These are phyloP conservation scores for Saturnispora ahearnii DNA, from an alignment of 805 yeast genomes.

Conservation along the genomic window DNA sequence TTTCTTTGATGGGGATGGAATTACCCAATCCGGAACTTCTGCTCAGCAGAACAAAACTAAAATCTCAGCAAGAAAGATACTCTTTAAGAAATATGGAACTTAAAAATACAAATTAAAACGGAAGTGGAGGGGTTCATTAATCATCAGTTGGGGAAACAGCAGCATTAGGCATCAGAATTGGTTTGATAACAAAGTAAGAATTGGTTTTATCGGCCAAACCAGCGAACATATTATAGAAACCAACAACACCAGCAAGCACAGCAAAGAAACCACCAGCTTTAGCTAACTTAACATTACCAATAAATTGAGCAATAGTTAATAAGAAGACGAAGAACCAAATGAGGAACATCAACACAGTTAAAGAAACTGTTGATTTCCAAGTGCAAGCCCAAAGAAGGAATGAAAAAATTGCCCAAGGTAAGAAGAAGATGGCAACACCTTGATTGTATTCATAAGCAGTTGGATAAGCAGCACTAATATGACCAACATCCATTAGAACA, in stretches of 20 bases:
- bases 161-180: constrained; percentile 39
- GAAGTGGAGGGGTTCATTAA: neutral
- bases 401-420: constrained; percentile 47
- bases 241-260: constrained; percentile 33
- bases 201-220: constrained; percentile 44
- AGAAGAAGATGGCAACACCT: constrained; percentile 39
- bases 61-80: too few relatives aligned
- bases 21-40: too few relatives aligned
- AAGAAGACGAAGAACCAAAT: constrained; percentile 39
- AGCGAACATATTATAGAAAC: constrained; percentile 40
- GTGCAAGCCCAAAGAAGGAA: constrained; percentile 38
- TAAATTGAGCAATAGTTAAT: constrained; percentile 37
- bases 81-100: too few relatives aligned
- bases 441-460: constrained; percentile 31
- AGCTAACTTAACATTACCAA: constrained; percentile 25
- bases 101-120: neutral
- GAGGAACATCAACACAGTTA: constrained; percentile 32
- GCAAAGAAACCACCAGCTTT: constrained; percentile 45
- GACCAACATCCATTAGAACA: constrained; percentile 36
- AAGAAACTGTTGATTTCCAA: constrained; percentile 38
- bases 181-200: constrained; percentile 45
- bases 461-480: constrained; percentile 31
- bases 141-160: constrained; percentile 18
- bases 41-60: too few relatives aligned
- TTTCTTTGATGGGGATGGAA: too few relatives aligned